Conservation (phyloP, 2,329 filamentous ascomycete species). For the Arthrobotrys megalospora region DNA sequence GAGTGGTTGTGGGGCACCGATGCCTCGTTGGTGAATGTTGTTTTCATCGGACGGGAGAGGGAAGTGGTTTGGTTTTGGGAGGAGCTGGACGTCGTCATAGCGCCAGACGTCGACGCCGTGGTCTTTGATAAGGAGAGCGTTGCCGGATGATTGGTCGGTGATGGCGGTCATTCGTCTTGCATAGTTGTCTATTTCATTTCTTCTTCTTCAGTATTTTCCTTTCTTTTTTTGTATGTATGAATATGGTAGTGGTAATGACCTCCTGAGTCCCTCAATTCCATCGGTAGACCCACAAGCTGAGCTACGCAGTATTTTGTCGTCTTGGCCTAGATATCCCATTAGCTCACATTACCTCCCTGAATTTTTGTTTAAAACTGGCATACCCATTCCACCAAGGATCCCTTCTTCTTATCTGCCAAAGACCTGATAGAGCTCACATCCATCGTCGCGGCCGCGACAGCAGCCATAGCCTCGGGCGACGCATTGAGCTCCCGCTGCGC, state of each 20-base stretch:
- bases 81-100: constrained; percentile 79
- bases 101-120: constrained; percentile 91
- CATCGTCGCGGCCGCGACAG: constrained; percentile 55
- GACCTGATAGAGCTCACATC: constrained; percentile 59
- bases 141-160: constrained; percentile 74
- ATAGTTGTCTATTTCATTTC: constrained; percentile 47
- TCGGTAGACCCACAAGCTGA: constrained; percentile 63
- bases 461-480: constrained; percentile 55
- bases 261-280: constrained; percentile 62
- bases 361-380: neutral
- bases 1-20: constrained; percentile 81
- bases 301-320: constrained; percentile 65
- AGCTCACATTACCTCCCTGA: neutral
- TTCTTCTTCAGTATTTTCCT: neutral
- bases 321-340: constrained; percentile 62
- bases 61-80: constrained; percentile 84
- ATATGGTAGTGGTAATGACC: constrained; percentile 42
- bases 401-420: constrained; percentile 60
- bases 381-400: constrained; percentile 60
- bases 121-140: constrained; percentile 84
- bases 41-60: constrained; percentile 76
- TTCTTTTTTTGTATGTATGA: neutral
- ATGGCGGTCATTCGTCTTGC: constrained; percentile 65
- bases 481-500: constrained; percentile 57
- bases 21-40: constrained; percentile 73